Base-by-base conservation (phyloP, 148 eudicot species). In the Rheum nobile region DNA sequence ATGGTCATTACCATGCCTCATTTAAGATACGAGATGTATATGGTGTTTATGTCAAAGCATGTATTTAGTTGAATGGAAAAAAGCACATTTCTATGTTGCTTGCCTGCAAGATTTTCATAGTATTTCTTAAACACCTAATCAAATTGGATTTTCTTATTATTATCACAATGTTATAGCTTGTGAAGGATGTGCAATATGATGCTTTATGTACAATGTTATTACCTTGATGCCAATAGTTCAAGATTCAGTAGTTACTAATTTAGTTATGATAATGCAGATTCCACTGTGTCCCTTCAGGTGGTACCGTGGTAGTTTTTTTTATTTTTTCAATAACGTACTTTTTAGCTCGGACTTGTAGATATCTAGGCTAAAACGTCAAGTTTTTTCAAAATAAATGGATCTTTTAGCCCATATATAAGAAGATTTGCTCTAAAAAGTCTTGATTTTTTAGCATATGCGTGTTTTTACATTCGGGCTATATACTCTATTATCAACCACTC, bases 11-110 rank as follows among this genome's bases (percentile, higher is more conserved):
- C 78, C 44, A 81, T 75, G 83, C 95, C 32, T 82, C 95, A 32
- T 89, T 93, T 50, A 93, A 91, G 82, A 97, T 91, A 46, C 95
- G 95, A 77, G 98, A 93, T 85, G 95, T 88, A 47, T 93, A 93
- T 84, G 98, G 98, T 57, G 98, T 93, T 78, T 41, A 89, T 91
- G 22, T 77, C 98, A 70, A 93, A 93, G 73, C 98, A 91, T 97
- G 97, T 93, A 71, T 29, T 71, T 21, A 38, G 4, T 6, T 21
- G 4, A n/a, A 6, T 1, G n/a, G n/a, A n/a, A n/a, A n/a, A n/a
- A n/a, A n/a, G n/a, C 41, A 34, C 16, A n/a, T 69, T n/a, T 17
- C 4, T 21, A 13, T 71, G 6, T 24, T 41, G 73, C 8, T n/a
- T 6, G 48, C 11, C 31, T 28, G 17, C 50, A 71, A 32, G 16